phyloP scores from a whole-genome alignment of 371 early-diverging fungal genomes.

The Spiromyces aspiralis region DNA sequence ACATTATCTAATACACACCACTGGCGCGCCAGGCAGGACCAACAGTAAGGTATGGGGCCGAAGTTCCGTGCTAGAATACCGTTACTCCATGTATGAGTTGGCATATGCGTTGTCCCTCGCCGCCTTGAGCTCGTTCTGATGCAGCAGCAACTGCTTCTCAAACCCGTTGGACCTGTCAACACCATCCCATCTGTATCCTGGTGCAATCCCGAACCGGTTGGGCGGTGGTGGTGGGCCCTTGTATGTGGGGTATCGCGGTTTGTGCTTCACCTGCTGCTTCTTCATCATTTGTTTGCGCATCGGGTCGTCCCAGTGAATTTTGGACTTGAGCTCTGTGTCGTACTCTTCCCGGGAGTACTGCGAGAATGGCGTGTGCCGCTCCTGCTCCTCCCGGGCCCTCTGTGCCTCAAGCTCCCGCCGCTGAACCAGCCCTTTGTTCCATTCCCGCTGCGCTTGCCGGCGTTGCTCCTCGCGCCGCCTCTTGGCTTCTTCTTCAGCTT shows the following conservation, averaged over 20 bases:
- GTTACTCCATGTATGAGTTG: neutral
- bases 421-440: conserved; percentile 26
- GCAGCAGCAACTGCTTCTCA: conserved; percentile 10
- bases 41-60: too few species aligned
- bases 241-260: conserved; percentile 13
- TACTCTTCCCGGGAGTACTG: neutral
- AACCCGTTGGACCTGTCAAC: conserved; percentile 27
- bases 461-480: conserved; percentile 2
- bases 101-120: neutral
- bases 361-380: neutral
- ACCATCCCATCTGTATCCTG: conserved; percentile 28
- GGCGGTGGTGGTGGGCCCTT: conserved; percentile 18
- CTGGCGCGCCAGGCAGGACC: too few species aligned
- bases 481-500: conserved; percentile 2
- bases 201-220: conserved; percentile 23
- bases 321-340: conserved; percentile 9
- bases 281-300: conserved; percentile 7
- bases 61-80: too few species aligned
- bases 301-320: conserved; percentile 19
- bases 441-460: conserved; percentile 11
- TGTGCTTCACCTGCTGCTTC: neutral
- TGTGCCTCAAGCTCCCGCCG: conserved; percentile 9
- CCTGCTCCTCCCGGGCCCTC: conserved; percentile 2
- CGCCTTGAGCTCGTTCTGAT: neutral
- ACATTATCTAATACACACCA: too few species aligned